These are phyloP conservation scores for Yamadazyma aaseri DNA, from an alignment of 1,139 yeast genomes.

Conservation along the genomic window DNA sequence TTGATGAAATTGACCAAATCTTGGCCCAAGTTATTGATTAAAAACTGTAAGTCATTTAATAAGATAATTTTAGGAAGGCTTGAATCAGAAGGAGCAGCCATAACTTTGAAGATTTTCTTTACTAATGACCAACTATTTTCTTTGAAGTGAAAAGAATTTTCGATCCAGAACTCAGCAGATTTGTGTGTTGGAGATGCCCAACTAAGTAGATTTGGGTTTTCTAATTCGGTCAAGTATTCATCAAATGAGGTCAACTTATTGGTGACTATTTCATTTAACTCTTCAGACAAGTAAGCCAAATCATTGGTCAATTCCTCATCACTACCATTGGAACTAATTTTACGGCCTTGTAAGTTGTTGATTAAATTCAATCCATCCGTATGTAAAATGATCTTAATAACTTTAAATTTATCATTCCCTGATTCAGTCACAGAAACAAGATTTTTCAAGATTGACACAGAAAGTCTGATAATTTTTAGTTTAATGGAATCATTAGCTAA, in stretches of 20 bases:
- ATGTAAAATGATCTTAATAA: slow-evolving; percentile 69
- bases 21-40: slow-evolving; percentile 43
- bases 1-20: slow-evolving; percentile 76
- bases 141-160: slow-evolving; percentile 73
- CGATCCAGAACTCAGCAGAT: slow-evolving; percentile 86
- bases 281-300: slow-evolving; percentile 54
- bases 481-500: slow-evolving; percentile 76
- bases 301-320: slow-evolving; percentile 89
- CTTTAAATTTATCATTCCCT: slow-evolving; percentile 35
- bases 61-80: slow-evolving; percentile 34
- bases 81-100: slow-evolving; percentile 19
- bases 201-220: slow-evolving; percentile 68
- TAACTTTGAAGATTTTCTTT: slow-evolving; percentile 46
- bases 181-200: slow-evolving; percentile 93
- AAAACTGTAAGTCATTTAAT: slow-evolving; percentile 54
- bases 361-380: slow-evolving; percentile 74
- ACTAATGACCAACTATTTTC: slow-evolving; percentile 74
- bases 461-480: slow-evolving; percentile 83
- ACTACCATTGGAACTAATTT: slow-evolving; percentile 67
- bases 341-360: slow-evolving; percentile 73
- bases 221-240: slow-evolving; percentile 84
- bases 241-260: slow-evolving; percentile 83
- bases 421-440: slow-evolving; percentile 39
- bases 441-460: slow-evolving; percentile 72
- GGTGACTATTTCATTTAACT: slow-evolving; percentile 68